A percentile compares a stretch with the other conserved stretches of the same genome.
Conservation (phyloP, 805 yeast genomes). For the Myxozyma neotropica region DNA sequence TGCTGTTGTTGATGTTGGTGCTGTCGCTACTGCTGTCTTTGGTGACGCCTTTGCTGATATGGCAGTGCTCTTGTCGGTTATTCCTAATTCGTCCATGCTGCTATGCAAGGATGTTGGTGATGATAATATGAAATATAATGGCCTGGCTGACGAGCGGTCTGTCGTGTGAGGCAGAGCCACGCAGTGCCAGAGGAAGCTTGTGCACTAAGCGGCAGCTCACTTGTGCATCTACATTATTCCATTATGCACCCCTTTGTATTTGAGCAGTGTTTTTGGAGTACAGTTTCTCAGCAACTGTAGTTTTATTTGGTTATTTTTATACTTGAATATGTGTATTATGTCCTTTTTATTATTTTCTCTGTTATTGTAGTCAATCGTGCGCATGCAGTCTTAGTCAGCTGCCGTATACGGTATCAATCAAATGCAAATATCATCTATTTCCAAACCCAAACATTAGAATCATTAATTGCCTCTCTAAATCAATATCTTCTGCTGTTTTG, state of each 20-base stretch:
- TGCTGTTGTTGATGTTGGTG: no score
- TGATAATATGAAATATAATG: background rate
- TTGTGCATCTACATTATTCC: constrained; percentile 6
- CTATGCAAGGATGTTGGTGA: background rate
- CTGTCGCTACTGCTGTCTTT: background rate
- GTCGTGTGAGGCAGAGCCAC: background rate
- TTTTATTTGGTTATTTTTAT: no score
- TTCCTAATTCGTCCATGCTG: constrained; percentile 66
- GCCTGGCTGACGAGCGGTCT: background rate
- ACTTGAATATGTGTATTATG: no score
- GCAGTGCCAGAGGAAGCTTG: no score
- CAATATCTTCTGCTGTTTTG: background rate
- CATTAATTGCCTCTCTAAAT: background rate
- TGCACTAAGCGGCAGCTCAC: background rate
- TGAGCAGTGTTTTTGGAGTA: no score
- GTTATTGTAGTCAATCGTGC: no score
- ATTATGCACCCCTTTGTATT: background rate
- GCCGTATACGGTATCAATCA: no score
- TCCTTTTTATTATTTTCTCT: no score
- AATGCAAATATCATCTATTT: no score
- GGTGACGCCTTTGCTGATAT: background rate
- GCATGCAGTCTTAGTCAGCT: no score
- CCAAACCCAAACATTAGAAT: no score
- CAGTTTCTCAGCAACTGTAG: no score
- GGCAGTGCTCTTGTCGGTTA: constrained; percentile 43